Conservation (phyloP, 805 yeast genomes). For the Suhomyces emberorum region DNA sequence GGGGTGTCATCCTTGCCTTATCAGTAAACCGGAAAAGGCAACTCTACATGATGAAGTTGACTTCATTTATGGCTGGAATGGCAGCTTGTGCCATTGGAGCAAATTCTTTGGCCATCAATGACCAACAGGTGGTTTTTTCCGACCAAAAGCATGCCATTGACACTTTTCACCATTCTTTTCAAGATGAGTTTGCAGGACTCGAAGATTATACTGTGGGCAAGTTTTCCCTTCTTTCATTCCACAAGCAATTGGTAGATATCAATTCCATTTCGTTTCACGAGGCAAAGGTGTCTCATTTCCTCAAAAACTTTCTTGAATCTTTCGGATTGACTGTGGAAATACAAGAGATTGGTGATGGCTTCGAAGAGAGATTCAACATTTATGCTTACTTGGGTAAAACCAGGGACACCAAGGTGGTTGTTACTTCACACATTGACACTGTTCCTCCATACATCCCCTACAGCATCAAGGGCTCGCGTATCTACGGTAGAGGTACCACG, state of each 20-base stretch:
- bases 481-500: conserved; percentile 64
- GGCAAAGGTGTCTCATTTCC: conserved; percentile 33
- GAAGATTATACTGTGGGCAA: conserved; percentile 10
- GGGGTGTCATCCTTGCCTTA: too few species aligned
- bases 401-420: conserved; percentile 46
- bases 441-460: conserved; percentile 67
- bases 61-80: not conserved
- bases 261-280: conserved; percentile 26
- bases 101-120: not conserved
- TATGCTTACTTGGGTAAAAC: conserved; percentile 52
- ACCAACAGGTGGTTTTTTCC: conserved; percentile 1
- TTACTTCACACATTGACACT: conserved; percentile 69
- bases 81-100: conserved; percentile 1
- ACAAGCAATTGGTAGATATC: conserved; percentile 23
- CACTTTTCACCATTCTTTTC: not conserved
- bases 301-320: conserved; percentile 35
- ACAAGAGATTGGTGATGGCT: conserved; percentile 26
- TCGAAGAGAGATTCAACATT: conserved; percentile 42
- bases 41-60: not conserved
- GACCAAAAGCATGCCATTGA: too few species aligned
- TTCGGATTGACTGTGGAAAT: conserved; percentile 54
- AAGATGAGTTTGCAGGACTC: conserved; percentile 2
- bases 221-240: conserved; percentile 21
- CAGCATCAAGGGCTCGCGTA: conserved; percentile 42
- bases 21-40: too few species aligned